Evolutionary conservation across 106 monocot genomes (phyloP), one percentile per base, ranked within the genome.

Genomic region (Posidonia australis): DNA sequence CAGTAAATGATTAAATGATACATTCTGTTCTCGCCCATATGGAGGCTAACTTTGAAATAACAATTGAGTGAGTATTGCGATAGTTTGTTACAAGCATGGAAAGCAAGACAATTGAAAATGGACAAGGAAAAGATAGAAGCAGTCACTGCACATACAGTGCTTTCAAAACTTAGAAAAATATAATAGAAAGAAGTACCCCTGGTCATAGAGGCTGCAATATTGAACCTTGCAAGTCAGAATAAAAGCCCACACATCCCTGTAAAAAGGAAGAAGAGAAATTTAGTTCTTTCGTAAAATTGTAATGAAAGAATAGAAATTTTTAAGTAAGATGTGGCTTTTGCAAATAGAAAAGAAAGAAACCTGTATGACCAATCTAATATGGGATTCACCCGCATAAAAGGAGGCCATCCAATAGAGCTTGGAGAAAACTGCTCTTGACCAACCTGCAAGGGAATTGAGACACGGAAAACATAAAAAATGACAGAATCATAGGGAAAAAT

Each of bases 341-440:
- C 36, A 36, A 54, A 54, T 21, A 54, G 22, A 5, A 9, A 14
- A 65, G 61, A 21, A 66, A 74, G 24, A 30, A 69, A 98, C 96
- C 96, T 98, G 85, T 98, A 98, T 65, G 98, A 98, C 98, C 98
- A 98, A 76, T 98, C 98, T 67, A 98, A 76, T 36, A 98, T 98
- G n/a, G 98, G 98, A 83, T 98, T 98, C 70, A 98, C 90, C 56
- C 98, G 80, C 98, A 98, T 98, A 64, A 98, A 98, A 58, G 98
- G 91, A 51, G 98, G 98, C 98, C 98, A 98, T 61, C 98, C 91
- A 54, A 54, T 69, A 64, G 98, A 98, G 69, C 98, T 98, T 23
- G 98, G 98, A 44, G 91, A 91, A 67, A 98, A 98, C 64, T 98
- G 98, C 54, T 98, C 98, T 69, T 98, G 98, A 54, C 98, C 98